Evolutionary conservation across 2,329 filamentous ascomycete species (phyloP).

Genomic region (Aspergillus terreus): DNA sequence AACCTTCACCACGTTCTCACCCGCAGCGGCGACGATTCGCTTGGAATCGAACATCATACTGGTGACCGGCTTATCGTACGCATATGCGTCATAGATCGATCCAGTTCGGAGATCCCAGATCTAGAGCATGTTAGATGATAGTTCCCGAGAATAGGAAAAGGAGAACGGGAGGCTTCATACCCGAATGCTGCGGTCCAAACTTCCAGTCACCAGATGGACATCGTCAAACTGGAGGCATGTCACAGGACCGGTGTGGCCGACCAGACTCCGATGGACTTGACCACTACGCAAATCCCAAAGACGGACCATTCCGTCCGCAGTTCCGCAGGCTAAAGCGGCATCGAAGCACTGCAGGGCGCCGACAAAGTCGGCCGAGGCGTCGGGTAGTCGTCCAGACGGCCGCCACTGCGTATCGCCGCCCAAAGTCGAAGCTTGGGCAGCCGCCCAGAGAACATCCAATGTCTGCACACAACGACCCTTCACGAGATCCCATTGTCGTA

Average conservation of each 20-base stretch:
- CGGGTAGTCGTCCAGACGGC: slow-evolving; percentile 59
- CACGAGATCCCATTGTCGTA: slow-evolving; percentile 95
- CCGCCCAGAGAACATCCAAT: slow-evolving; percentile 95
- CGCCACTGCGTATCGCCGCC: slow-evolving; percentile 66
- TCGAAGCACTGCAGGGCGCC: slow-evolving; percentile 95
- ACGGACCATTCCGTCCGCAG: slow-evolving; percentile 93
- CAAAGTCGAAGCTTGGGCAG: slow-evolving; percentile 77
- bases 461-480: slow-evolving; percentile 98
- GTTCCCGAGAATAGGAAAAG: not conserved
- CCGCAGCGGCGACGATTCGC: slow-evolving; percentile 83
- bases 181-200: slow-evolving; percentile 85
- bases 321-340: slow-evolving; percentile 90
- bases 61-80: slow-evolving; percentile 86
- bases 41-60: slow-evolving; percentile 96
- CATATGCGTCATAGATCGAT: slow-evolving; percentile 91
- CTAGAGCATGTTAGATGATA: slow-evolving; percentile 47
- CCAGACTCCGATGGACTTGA: slow-evolving; percentile 92
- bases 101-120: slow-evolving; percentile 98
- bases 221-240: slow-evolving; percentile 96
- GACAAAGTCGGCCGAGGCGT: slow-evolving; percentile 80
- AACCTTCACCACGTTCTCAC: slow-evolving; percentile 92
- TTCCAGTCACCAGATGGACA: slow-evolving; percentile 88
- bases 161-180: slow-evolving; percentile 54
- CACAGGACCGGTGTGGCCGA: slow-evolving; percentile 92
- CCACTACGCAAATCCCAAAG: slow-evolving; percentile 95